These are phyloP conservation scores for Cytospora chrysosperma DNA, from an alignment of 2,329 filamentous ascomycete genomes.

Conservation along the genomic window DNA sequence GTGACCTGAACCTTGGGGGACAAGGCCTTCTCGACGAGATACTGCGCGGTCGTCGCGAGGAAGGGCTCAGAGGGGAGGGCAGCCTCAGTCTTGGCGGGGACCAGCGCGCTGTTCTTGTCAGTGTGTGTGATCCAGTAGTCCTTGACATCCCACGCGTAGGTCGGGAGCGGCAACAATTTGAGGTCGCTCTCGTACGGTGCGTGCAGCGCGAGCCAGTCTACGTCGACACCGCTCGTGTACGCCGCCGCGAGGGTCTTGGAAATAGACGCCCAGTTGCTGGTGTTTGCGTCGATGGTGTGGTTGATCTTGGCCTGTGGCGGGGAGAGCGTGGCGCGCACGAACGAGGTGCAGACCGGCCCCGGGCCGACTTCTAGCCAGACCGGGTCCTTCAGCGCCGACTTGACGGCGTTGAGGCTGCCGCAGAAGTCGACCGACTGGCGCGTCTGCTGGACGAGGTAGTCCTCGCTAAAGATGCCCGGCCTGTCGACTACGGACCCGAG, in stretches of 20 bases:
- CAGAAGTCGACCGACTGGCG: slow-evolving; percentile 43
- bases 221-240: background rate
- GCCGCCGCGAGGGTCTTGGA: background rate
- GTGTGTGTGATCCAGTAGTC: slow-evolving; percentile 39
- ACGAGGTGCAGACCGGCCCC: background rate
- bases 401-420: background rate
- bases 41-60: slow-evolving; percentile 24
- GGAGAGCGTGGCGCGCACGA: background rate
- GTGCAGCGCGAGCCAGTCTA: slow-evolving; percentile 3
- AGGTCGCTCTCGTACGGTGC: slow-evolving; percentile 25
- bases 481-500: slow-evolving; percentile 34
- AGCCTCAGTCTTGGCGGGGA: slow-evolving; percentile 47
- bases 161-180: slow-evolving; percentile 36
- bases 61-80: slow-evolving; percentile 35
- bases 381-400: background rate
- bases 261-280: background rate
- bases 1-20: background rate
- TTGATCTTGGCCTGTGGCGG: background rate
- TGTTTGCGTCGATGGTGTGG: background rate
- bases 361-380: slow-evolving; percentile 6
- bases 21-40: background rate
- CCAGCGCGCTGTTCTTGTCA: slow-evolving; percentile 32
- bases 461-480: slow-evolving; percentile 36
- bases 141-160: slow-evolving; percentile 40
- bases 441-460: slow-evolving; percentile 42